Percentiles rank a stretch among this genome's conserved stretches.
phyloP scores from a whole-genome alignment of 257 asterid genomes.

The Apocynum venetum region DNA sequence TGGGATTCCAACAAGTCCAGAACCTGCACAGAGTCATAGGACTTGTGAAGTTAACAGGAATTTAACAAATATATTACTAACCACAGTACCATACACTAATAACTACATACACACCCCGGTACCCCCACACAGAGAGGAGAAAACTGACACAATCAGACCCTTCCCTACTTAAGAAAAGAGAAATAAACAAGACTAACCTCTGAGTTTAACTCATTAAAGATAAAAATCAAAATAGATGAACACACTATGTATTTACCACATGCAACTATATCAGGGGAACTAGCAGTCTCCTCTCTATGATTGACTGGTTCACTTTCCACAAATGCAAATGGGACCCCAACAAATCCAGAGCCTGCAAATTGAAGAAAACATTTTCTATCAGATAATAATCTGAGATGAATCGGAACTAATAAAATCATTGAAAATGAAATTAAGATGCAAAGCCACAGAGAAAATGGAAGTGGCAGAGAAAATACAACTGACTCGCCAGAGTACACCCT shows the following conservation, averaged over 20 bases:
- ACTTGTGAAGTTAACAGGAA: not conserved
- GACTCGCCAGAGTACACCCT: too few species aligned
- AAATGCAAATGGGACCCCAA: not conserved
- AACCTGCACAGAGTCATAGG: constrained; percentile 5
- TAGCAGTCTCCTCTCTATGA: too few species aligned
- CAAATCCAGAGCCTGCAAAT: constrained; percentile 2
- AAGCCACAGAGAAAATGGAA: not conserved
- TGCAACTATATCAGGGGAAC: constrained; percentile 12
- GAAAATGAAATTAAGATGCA: not conserved
- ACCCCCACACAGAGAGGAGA: too few species aligned
- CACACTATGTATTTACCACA: not conserved
- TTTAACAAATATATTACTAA: not conserved
- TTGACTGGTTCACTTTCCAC: not conserved
- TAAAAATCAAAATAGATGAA: not conserved
- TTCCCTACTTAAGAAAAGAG: not conserved
- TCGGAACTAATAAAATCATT: not conserved
- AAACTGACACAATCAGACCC: not conserved
- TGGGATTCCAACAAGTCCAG: not conserved
- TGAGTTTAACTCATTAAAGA: not conserved
- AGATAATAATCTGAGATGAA: not conserved
- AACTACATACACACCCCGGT: not conserved
- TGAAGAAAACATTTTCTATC: not conserved
- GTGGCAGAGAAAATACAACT: too few species aligned
- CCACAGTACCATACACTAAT: not conserved
- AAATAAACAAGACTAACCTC: not conserved